A percentile compares a stretch with the other conserved stretches of the same genome.
phyloP scores from a whole-genome alignment of 202 grass and related monocot genomes.

The Panicum virgatum region DNA sequence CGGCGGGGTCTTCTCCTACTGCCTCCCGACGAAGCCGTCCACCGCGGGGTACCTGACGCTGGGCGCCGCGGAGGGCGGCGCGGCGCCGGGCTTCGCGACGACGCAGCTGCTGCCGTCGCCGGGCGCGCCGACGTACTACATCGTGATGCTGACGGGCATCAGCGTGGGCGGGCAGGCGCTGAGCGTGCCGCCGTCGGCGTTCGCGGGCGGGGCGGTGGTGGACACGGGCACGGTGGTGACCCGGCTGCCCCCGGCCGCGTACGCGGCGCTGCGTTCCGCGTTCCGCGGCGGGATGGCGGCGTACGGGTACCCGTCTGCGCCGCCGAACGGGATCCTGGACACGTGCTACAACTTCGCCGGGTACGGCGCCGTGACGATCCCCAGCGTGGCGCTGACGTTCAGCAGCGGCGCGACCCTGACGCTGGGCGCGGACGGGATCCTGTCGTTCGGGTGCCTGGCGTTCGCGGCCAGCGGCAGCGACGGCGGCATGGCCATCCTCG shows the following conservation, averaged over 20 bases:
- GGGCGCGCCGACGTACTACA: slow-evolving; percentile 51
- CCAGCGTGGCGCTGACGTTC: slow-evolving; percentile 61
- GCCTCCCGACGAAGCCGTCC: slow-evolving; percentile 49
- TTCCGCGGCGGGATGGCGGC: slow-evolving; percentile 52
- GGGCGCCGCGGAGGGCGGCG: slow-evolving; percentile 18
- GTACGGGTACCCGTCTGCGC: slow-evolving; percentile 52
- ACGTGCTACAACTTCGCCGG: slow-evolving; percentile 82
- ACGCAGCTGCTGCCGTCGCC: slow-evolving; percentile 48
- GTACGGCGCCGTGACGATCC: slow-evolving; percentile 43
- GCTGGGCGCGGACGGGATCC: slow-evolving; percentile 56
- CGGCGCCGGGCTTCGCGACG: slow-evolving; percentile 27
- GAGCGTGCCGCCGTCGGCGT: slow-evolving; percentile 40
- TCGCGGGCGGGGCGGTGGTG: slow-evolving; percentile 67
- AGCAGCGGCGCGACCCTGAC: slow-evolving; percentile 35
- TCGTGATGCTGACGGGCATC: slow-evolving; percentile 56
- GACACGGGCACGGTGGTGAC: slow-evolving; percentile 86
- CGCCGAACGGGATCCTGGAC: slow-evolving; percentile 51
- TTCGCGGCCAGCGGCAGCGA: slow-evolving; percentile 53
- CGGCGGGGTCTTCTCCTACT: slow-evolving; percentile 68
- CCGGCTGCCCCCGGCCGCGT: slow-evolving; percentile 65
- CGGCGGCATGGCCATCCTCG: slow-evolving; percentile 51
- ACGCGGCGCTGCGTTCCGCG: slow-evolving; percentile 57
- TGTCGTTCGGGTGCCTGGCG: slow-evolving; percentile 59
- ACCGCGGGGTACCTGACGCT: slow-evolving; percentile 50
- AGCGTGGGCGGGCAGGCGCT: slow-evolving; percentile 59